Percentiles rank a stretch among this genome's conserved stretches.
Evolutionary conservation across 2,329 filamentous ascomycete genomes (phyloP).

Genomic region (Aspergillus flavus): DNA sequence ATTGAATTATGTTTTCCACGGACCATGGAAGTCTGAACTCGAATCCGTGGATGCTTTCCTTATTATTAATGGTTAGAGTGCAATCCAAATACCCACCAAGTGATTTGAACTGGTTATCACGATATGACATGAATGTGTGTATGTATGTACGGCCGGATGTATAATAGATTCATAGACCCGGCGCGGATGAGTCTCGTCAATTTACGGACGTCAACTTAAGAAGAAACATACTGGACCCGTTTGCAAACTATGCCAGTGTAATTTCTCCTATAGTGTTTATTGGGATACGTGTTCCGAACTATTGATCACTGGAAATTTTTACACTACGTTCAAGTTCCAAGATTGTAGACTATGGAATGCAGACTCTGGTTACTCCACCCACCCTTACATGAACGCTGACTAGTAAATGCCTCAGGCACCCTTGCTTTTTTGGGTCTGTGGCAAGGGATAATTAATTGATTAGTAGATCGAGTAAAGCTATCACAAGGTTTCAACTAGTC

Average conservation of each 20-base stretch:
- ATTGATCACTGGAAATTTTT: not conserved
- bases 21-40: constrained; percentile 14
- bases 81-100: constrained; percentile 20
- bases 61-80: constrained; percentile 12
- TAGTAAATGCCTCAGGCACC: not conserved
- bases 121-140: not conserved
- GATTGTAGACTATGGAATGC: not conserved
- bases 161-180: constrained; percentile 5
- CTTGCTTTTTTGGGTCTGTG: not conserved
- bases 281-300: not conserved
- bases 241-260: not conserved
- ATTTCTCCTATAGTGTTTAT: not conserved
- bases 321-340: not conserved
- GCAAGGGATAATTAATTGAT: not conserved
- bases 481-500: not conserved
- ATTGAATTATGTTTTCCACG: constrained; percentile 6
- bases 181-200: not conserved
- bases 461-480: not conserved
- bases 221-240: not conserved
- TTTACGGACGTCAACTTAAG: not conserved
- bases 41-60: constrained; percentile 19
- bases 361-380: not conserved
- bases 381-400: too few relatives aligned
- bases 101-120: constrained; percentile 8
- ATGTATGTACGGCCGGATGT: constrained; percentile 2